A percentile compares a stretch with the other conserved stretches of the same genome.
phyloP scores from a whole-genome alignment of 1,284 basidiomycete genomes.

The Boletus calvinii region DNA sequence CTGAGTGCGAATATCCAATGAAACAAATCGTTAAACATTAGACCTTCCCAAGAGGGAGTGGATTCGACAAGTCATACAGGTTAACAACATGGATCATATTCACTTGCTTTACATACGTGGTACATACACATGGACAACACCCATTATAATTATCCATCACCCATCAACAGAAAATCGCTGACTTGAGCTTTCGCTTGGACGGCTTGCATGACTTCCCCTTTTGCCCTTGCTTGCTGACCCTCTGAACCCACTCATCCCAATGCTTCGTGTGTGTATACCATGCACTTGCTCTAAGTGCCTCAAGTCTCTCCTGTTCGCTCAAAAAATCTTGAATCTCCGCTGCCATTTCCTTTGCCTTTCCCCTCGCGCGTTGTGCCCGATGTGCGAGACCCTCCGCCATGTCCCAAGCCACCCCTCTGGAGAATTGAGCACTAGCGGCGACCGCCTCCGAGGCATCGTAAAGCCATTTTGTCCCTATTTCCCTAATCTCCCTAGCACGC shows the following conservation, averaged over 20 bases:
- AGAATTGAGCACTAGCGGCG: slow-evolving; percentile 39
- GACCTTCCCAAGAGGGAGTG: neutral
- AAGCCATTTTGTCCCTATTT: slow-evolving; percentile 44
- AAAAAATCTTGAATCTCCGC: slow-evolving; percentile 29
- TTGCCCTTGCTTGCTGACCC: slow-evolving; percentile 6
- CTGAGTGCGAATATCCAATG: too few species aligned
- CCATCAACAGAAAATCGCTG: slow-evolving; percentile 16
- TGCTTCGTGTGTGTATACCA: slow-evolving; percentile 20
- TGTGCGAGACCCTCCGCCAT: slow-evolving; percentile 30
- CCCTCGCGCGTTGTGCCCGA: slow-evolving; percentile 46
- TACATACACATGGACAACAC: slow-evolving; percentile 20
- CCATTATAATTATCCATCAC: neutral
- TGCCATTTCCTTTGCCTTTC: slow-evolving; percentile 45
- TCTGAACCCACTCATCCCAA: slow-evolving; percentile 26
- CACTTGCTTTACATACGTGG: slow-evolving; percentile 16
- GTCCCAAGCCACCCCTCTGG: slow-evolving; percentile 47
- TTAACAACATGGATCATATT: slow-evolving; percentile 12
- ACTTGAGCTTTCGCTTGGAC: slow-evolving; percentile 14
- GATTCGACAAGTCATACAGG: neutral
- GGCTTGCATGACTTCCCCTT: slow-evolving; percentile 17
- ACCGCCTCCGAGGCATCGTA: slow-evolving; percentile 41
- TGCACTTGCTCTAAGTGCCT: slow-evolving; percentile 11
- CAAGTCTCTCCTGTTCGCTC: slow-evolving; percentile 22
- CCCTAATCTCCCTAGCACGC: slow-evolving; percentile 55
- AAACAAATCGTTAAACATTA: too few species aligned